Conservation (phyloP, 2,329 filamentous ascomycete species). For the Ramularia collo-cygni region DNA sequence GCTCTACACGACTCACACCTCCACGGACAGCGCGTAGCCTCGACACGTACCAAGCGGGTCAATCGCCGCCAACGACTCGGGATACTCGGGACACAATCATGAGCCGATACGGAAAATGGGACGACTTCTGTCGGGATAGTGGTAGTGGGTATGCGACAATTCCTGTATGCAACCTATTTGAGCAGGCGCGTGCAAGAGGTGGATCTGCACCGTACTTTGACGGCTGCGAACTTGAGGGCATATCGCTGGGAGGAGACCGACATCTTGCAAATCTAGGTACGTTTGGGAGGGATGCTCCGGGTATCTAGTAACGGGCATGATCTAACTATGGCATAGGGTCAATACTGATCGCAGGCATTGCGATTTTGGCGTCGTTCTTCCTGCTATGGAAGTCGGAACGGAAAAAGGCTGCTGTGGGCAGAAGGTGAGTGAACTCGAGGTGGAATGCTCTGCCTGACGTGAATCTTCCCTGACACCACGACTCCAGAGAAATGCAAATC, state of each 20-base stretch:
- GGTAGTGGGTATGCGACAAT: constrained; percentile 33
- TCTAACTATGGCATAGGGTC: constrained; percentile 56
- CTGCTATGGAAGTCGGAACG: constrained; percentile 74
- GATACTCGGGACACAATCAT: constrained; percentile 3
- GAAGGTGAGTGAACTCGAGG: constrained; percentile 56
- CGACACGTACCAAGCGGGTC: not conserved
- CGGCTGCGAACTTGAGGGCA: constrained; percentile 71
- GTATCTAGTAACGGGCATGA: not conserved
- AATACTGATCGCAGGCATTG: constrained; percentile 72
- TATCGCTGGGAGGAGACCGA: constrained; percentile 57
- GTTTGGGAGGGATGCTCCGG: constrained; percentile 29
- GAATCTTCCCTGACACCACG: constrained; percentile 3
- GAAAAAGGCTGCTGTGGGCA: constrained; percentile 88
- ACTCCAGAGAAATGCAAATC: constrained; percentile 81
- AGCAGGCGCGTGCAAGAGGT: constrained; percentile 51
- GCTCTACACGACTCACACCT: no score
- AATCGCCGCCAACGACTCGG: not conserved
- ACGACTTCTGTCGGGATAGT: constrained; percentile 45
- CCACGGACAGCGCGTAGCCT: not conserved
- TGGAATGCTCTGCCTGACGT: not conserved
- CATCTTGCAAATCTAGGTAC: constrained; percentile 76
- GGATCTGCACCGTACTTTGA: constrained; percentile 39
- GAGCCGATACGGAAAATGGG: constrained; percentile 31
- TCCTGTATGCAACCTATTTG: constrained; percentile 57
- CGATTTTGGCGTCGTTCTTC: constrained; percentile 60